Evolutionary conservation across 2,329 filamentous ascomycete species (phyloP).

Genomic region (Neopestalotiopsis clavispora): DNA sequence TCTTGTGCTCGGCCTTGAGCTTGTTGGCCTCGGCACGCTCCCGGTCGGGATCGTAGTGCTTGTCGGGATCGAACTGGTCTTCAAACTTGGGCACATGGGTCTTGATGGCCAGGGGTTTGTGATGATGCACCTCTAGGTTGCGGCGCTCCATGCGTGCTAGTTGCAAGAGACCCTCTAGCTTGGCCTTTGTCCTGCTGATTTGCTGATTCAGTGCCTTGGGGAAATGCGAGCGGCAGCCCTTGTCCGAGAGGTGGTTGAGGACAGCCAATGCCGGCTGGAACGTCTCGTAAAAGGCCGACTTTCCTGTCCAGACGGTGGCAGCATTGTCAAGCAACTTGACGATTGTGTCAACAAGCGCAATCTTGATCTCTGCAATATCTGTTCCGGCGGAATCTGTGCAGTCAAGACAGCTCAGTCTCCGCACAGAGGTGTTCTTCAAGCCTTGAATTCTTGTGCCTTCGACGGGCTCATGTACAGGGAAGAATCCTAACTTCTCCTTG

Average conservation of each 20-base stretch:
- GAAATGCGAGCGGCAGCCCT: slow-evolving; percentile 55
- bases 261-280: slow-evolving; percentile 69
- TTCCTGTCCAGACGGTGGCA: slow-evolving; percentile 74
- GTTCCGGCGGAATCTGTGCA: slow-evolving; percentile 43
- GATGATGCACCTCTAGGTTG: slow-evolving; percentile 86
- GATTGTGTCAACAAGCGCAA: slow-evolving; percentile 66
- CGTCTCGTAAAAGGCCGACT: slow-evolving; percentile 78
- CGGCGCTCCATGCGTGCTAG: slow-evolving; percentile 71
- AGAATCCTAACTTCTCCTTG: slow-evolving; percentile 53
- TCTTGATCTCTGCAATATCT: slow-evolving; percentile 43
- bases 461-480: slow-evolving; percentile 65
- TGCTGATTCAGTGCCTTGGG: slow-evolving; percentile 47
- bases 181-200: slow-evolving; percentile 47
- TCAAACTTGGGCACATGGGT: slow-evolving; percentile 92
- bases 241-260: slow-evolving; percentile 64
- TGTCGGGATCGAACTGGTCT: slow-evolving; percentile 90
- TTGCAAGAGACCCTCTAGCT: slow-evolving; percentile 59
- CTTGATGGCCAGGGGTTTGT: slow-evolving; percentile 87
- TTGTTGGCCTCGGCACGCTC: slow-evolving; percentile 86
- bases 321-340: slow-evolving; percentile 70
- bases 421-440: slow-evolving; percentile 44
- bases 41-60: slow-evolving; percentile 95
- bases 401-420: slow-evolving; percentile 65
- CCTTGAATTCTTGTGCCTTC: slow-evolving; percentile 54
- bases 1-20: slow-evolving; percentile 89